Conservation (phyloP, 257 asterid species). For the Solanum medicagineum region DNA sequence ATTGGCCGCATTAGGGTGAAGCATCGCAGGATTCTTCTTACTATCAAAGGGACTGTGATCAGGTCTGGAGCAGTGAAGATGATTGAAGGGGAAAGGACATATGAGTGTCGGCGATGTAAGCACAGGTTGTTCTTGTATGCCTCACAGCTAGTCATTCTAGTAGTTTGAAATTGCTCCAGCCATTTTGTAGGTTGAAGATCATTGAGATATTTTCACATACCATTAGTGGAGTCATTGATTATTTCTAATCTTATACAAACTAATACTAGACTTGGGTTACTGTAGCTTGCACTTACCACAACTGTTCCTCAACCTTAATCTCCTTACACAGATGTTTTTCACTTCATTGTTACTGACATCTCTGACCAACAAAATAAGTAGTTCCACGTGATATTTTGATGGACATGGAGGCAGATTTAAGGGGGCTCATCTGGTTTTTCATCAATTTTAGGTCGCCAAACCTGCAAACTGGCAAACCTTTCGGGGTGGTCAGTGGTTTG, state of each 20-base stretch:
- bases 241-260: not conserved
- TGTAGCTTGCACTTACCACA: not conserved
- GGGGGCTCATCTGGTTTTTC: not conserved
- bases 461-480: not conserved
- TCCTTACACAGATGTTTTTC: not conserved
- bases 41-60: conserved; percentile 91
- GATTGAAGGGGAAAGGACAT: conserved; percentile 91
- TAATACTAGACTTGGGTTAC: not conserved
- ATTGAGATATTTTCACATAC: not conserved
- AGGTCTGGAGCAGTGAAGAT: conserved; percentile 93
- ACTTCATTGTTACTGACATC: not conserved
- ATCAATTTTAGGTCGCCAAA: not conserved
- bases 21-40: conserved; percentile 87
- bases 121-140: conserved; percentile 43
- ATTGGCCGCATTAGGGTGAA: conserved; percentile 87
- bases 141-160: not conserved
- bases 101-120: conserved; percentile 76
- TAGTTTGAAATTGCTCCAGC: not conserved
- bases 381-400: not conserved
- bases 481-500: no score
- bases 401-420: not conserved
- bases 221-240: not conserved
- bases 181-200: not conserved
- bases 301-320: not conserved
- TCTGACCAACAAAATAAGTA: not conserved